Evolutionary conservation across 2,329 filamentous ascomycete species (phyloP), one percentile per base, ranked within the genome.

Genomic region (Sarocladium strictum): DNA sequence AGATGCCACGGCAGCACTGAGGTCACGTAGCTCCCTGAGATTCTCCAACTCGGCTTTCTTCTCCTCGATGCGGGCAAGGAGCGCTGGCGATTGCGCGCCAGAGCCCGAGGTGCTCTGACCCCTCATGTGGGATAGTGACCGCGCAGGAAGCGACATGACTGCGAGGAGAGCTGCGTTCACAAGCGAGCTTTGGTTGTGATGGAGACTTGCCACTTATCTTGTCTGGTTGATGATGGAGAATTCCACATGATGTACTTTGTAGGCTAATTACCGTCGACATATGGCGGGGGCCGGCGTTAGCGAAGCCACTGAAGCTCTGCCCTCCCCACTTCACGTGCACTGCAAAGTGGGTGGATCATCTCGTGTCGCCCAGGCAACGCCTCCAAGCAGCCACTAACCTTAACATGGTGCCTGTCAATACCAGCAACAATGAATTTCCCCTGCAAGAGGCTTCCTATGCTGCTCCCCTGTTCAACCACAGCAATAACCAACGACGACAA

Each of bases 1-100:
- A 38, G 81, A 79, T 40, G 89, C 89, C 32, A 93, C 78, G 2
- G 86, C 87, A 21, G 86, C 87, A 62, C 88, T 93, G 45, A 95
- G 77, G 63, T 91, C 86, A 61, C 88, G 82, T 53, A 95, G 73
- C 67, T 94, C 85, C 65, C 83, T 87, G 56, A 94, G 76, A 63
- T 85, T 89, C 62, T 91, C 87, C 5, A 95, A 78, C 69, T 95
- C 90, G 54, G 85, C 83, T 69, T 88, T 90, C 76, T 95, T 95
- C 73, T 94, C 89, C 59, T 88, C 84, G 66, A 95, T 90, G 59
- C 89, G 86, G 43, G 87, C 83, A 53, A 88, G 73, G 15, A 94
- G 76, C 24, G 83, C 81, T 1, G 87, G 82, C 1, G 88, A 88
- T 68, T 89, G 86, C 49, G 83, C 79, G 26, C 72, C 69, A 3